Evolutionary conservation across 1,284 basidiomycete genomes (phyloP).

Genomic region (Naganishia albida): DNA sequence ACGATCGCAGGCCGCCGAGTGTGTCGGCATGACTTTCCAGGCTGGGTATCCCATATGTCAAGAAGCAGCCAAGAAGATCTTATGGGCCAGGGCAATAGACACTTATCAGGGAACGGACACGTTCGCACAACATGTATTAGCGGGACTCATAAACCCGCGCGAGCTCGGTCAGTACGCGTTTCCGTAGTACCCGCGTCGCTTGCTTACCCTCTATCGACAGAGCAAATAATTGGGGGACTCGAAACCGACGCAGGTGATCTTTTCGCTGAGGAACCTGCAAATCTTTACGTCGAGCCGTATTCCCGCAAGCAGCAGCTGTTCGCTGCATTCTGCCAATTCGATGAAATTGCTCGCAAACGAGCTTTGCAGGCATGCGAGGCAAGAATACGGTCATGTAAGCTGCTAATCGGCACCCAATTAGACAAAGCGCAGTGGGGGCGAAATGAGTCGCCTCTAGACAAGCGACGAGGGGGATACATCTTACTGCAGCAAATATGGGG

Average conservation of each 20-base stretch:
- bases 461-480: slow-evolving; percentile 4
- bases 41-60: slow-evolving; percentile 5
- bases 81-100: slow-evolving; percentile 41
- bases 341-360: background rate
- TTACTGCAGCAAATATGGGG: background rate
- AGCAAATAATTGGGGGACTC: slow-evolving; percentile 2
- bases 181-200: background rate
- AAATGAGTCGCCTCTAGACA: background rate
- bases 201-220: background rate
- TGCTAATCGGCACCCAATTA: background rate
- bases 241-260: slow-evolving; percentile 35
- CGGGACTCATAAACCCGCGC: slow-evolving; percentile 25
- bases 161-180: slow-evolving; percentile 37
- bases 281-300: slow-evolving; percentile 42
- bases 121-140: slow-evolving; percentile 42
- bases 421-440: no score
- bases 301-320: slow-evolving; percentile 6
- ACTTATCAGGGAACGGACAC: background rate
- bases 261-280: slow-evolving; percentile 50
- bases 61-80: slow-evolving; percentile 28
- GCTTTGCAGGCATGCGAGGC: slow-evolving; percentile 2
- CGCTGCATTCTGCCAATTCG: background rate
- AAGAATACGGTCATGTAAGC: background rate
- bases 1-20: slow-evolving; percentile 3
- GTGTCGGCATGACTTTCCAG: slow-evolving; percentile 5